Conservation (phyloP, 805 yeast genomes). For the Dipodascopsis tothii region DNA sequence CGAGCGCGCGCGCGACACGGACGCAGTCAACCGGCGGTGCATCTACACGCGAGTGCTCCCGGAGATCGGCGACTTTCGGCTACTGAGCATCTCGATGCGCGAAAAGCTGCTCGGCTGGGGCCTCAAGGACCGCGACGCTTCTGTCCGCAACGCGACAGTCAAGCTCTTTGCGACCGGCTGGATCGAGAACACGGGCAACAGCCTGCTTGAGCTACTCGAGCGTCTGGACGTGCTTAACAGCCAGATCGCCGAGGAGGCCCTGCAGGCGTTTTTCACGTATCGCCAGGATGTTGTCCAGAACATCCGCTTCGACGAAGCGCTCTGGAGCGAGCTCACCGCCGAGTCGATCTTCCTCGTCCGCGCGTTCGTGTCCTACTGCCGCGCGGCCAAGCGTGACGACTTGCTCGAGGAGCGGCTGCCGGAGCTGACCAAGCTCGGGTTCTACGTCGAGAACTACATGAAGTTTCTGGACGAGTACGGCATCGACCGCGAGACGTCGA, state of each 20-base stretch:
- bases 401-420: slow-evolving; percentile 50
- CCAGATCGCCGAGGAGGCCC: slow-evolving; percentile 57
- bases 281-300: slow-evolving; percentile 57
- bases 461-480: slow-evolving; percentile 27
- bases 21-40: slow-evolving; percentile 60
- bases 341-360: slow-evolving; percentile 70
- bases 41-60: slow-evolving; percentile 63
- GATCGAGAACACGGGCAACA: slow-evolving; percentile 62
- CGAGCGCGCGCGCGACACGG: slow-evolving; percentile 77
- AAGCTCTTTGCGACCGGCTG: slow-evolving; percentile 64
- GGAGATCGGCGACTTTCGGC: slow-evolving; percentile 56
- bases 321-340: slow-evolving; percentile 64
- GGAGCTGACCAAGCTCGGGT: slow-evolving; percentile 66
- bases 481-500: slow-evolving; percentile 32
- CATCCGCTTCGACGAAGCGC: slow-evolving; percentile 45
- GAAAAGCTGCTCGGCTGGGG: slow-evolving; percentile 77
- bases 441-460: slow-evolving; percentile 49
- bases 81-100: slow-evolving; percentile 47
- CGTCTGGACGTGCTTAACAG: slow-evolving; percentile 63
- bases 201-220: slow-evolving; percentile 63
- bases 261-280: slow-evolving; percentile 53
- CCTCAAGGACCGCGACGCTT: slow-evolving; percentile 70
- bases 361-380: slow-evolving; percentile 58
- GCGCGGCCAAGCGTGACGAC: slow-evolving; percentile 43
- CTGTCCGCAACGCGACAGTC: slow-evolving; percentile 64